Evolutionary conservation across 495 filamentous ascomycete species (phyloP).

Genomic region (Clavariopsis aquatica): DNA sequence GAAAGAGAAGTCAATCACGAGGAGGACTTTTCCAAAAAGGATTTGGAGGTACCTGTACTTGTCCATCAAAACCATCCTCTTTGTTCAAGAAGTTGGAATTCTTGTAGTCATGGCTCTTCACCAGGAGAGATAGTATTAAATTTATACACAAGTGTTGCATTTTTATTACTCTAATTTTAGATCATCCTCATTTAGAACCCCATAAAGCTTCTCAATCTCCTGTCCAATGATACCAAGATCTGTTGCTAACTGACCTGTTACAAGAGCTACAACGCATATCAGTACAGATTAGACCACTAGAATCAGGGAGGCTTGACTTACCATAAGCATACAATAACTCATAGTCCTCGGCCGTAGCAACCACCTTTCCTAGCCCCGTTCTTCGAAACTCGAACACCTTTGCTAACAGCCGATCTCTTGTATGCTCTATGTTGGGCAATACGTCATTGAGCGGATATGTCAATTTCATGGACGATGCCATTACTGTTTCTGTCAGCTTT

Average conservation of each 20-base stretch:
- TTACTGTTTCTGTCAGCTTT: slow-evolving; percentile 54
- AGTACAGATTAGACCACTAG: slow-evolving; percentile 41
- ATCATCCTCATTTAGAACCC: slow-evolving; percentile 71
- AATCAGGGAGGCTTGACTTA: slow-evolving; percentile 41
- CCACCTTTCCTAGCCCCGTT: slow-evolving; percentile 56
- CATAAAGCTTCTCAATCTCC: slow-evolving; percentile 73
- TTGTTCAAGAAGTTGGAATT: too few relatives aligned
- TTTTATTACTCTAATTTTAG: slow-evolving; percentile 61
- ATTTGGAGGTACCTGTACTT: too few relatives aligned
- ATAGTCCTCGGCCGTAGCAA: slow-evolving; percentile 67
- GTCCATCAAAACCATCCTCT: too few relatives aligned
- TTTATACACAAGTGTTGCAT: neutral
- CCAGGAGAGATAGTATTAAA: neutral
- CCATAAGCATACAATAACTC: slow-evolving; percentile 73
- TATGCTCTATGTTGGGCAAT: slow-evolving; percentile 76
- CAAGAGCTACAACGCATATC: slow-evolving; percentile 59
- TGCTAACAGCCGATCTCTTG: slow-evolving; percentile 80
- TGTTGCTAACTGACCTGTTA: slow-evolving; percentile 66
- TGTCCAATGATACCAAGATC: slow-evolving; percentile 70
- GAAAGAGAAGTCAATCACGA: too few relatives aligned
- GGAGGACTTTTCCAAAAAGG: too few relatives aligned
- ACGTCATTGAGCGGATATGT: slow-evolving; percentile 90
- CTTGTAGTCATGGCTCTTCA: too few relatives aligned
- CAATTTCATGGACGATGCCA: slow-evolving; percentile 88
- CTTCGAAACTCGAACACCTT: slow-evolving; percentile 85